A percentile compares a stretch with the other conserved stretches of the same genome.
phyloP scores from a whole-genome alignment of 2,329 filamentous ascomycete species.

The Fusarium sp. region DNA sequence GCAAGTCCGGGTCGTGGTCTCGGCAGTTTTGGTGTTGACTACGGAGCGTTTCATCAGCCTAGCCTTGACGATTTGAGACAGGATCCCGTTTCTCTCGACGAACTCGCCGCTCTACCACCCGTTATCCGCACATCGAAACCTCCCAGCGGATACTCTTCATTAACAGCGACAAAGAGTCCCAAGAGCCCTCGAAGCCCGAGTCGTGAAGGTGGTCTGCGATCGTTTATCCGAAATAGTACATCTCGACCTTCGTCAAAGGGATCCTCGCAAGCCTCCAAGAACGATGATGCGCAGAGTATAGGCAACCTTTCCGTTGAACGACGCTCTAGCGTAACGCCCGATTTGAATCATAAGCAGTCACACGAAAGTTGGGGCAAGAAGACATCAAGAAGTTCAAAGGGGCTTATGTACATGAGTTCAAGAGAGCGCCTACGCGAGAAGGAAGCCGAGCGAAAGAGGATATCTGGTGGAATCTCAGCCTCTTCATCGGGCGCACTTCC shows the following conservation, averaged over 20 bases:
- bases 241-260: constrained; percentile 70
- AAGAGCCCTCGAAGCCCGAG: constrained; percentile 61
- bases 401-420: constrained; percentile 79
- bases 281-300: constrained; percentile 71
- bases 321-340: constrained; percentile 58
- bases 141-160: constrained; percentile 77
- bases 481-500: constrained; percentile 52
- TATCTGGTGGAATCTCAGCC: constrained; percentile 43
- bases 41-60: constrained; percentile 71
- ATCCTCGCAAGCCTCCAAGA: constrained; percentile 64
- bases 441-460: constrained; percentile 70
- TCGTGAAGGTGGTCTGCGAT: constrained; percentile 67
- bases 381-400: constrained; percentile 63
- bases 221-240: constrained; percentile 65
- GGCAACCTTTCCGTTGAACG: constrained; percentile 74
- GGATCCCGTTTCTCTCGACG: constrained; percentile 63
- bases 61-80: constrained; percentile 62
- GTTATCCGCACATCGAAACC: constrained; percentile 85
- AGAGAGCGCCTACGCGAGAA: constrained; percentile 73
- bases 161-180: constrained; percentile 72
- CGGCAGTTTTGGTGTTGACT: constrained; percentile 77
- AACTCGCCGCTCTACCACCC: constrained; percentile 73
- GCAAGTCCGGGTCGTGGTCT: constrained; percentile 54
- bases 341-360: constrained; percentile 65
- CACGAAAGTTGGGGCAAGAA: constrained; percentile 73